A percentile compares a stretch with the other conserved stretches of the same genome.
Evolutionary conservation across 208 protist species (phyloP).

Genomic region (Sergeia podlipaevii): DNA sequence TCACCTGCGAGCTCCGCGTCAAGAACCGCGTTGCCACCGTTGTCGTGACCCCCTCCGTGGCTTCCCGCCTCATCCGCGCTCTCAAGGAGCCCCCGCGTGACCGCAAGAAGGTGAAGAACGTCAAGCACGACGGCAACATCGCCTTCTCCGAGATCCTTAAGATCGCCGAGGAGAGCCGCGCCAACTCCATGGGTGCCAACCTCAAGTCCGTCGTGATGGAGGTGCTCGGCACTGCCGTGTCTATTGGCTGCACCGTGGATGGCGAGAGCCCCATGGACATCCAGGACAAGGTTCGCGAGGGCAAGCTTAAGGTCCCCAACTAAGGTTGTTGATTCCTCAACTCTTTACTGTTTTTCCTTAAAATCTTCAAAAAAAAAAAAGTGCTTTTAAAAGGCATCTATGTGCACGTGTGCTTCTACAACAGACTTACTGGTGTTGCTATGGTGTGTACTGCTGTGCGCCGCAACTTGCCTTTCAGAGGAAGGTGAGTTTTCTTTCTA

Average conservation of each 20-base stretch:
- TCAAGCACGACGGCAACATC: constrained; percentile 99
- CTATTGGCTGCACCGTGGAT: constrained; percentile 98
- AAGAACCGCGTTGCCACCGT: constrained; percentile 98
- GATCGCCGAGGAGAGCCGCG: constrained; percentile 95
- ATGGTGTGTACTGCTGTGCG: too few species aligned
- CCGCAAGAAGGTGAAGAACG: constrained; percentile 99
- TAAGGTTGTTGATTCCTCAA: too few species aligned
- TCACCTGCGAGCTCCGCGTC: constrained; percentile 98
- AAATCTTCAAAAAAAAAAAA: constrained; percentile 18
- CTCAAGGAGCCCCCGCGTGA: constrained; percentile 99
- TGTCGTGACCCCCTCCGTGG: constrained; percentile 95
- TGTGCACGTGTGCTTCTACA: too few species aligned
- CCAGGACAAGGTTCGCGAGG: constrained; percentile 92
- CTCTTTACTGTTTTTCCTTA: constrained; percentile 12
- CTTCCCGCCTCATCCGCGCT: constrained; percentile 97
- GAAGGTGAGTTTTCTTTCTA: too few species aligned
- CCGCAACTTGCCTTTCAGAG: too few species aligned
- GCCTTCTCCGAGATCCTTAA: constrained; percentile 96
- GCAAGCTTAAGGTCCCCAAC: constrained; percentile 90
- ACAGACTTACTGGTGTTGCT: too few species aligned
- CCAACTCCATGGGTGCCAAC: constrained; percentile 93
- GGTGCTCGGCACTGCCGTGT: constrained; percentile 98
- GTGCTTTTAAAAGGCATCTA: too few species aligned
- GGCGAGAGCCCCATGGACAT: constrained; percentile 93
- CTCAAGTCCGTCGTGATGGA: constrained; percentile 97